Evolutionary conservation across 805 yeast species (phyloP).

Genomic region (Wickerhamomyces silvicola): DNA sequence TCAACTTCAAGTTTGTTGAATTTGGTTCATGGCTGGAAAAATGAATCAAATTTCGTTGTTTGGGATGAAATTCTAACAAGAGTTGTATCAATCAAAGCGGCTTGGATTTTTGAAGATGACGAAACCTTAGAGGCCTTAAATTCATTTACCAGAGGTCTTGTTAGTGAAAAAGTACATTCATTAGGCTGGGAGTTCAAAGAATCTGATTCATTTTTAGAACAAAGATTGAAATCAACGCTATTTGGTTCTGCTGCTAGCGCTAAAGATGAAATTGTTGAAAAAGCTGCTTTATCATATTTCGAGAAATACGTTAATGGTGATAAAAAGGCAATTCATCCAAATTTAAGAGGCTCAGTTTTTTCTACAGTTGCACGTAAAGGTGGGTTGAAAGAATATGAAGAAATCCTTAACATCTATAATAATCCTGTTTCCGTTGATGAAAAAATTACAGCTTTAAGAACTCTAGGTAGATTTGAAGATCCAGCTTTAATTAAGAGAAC

Average conservation of each 20-base stretch:
- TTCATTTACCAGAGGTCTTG: slow-evolving; percentile 47
- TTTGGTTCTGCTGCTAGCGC: slow-evolving; percentile 54
- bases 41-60: slow-evolving; percentile 56
- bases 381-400: slow-evolving; percentile 54
- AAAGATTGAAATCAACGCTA: slow-evolving; percentile 61
- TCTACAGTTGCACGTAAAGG: slow-evolving; percentile 61
- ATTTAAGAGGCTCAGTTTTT: slow-evolving; percentile 63
- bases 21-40: slow-evolving; percentile 54
- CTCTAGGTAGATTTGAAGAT: slow-evolving; percentile 59
- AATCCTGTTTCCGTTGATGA: slow-evolving; percentile 60
- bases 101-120: slow-evolving; percentile 50
- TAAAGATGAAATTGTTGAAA: slow-evolving; percentile 40
- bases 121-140: slow-evolving; percentile 41
- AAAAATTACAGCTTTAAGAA: slow-evolving; percentile 59
- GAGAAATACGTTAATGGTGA: slow-evolving; percentile 54
- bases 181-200: slow-evolving; percentile 62
- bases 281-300: slow-evolving; percentile 44
- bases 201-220: slow-evolving; percentile 50
- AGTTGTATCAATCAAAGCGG: slow-evolving; percentile 41
- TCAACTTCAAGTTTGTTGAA: slow-evolving; percentile 54
- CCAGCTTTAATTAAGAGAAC: slow-evolving; percentile 49
- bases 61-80: slow-evolving; percentile 56
- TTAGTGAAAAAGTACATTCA: slow-evolving; percentile 43
- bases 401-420: slow-evolving; percentile 51
- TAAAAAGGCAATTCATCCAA: slow-evolving; percentile 63